These are phyloP conservation scores for Pythium brachiatum DNA, from an alignment of 352 stramenopile genomes.

Conservation along the genomic window DNA sequence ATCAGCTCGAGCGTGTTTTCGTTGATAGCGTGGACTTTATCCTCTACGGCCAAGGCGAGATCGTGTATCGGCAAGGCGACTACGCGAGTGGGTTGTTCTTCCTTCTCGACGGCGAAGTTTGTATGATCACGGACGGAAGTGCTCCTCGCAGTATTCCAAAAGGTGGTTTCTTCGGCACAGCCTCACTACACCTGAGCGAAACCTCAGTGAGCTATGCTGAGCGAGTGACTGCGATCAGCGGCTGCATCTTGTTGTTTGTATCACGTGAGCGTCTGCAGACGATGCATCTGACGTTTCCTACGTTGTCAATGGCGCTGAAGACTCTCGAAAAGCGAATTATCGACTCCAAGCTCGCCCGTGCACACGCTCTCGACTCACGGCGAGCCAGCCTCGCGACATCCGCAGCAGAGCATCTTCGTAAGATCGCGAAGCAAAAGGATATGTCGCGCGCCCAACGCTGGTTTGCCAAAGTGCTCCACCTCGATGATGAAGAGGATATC, in stretches of 20 bases:
- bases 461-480: slow-evolving; percentile 12
- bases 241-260: slow-evolving; percentile 55
- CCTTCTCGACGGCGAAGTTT: slow-evolving; percentile 49
- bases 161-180: slow-evolving; percentile 52
- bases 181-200: slow-evolving; percentile 46
- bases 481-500: slow-evolving; percentile 32
- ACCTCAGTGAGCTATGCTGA: slow-evolving; percentile 54
- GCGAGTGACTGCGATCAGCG: slow-evolving; percentile 53
- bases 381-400: slow-evolving; percentile 9
- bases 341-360: slow-evolving; percentile 41
- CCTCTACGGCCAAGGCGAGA: slow-evolving; percentile 58
- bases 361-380: slow-evolving; percentile 20
- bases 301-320: slow-evolving; percentile 60
- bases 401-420: neutral
- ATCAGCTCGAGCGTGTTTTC: slow-evolving; percentile 40
- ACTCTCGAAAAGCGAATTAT: slow-evolving; percentile 51
- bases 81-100: slow-evolving; percentile 64
- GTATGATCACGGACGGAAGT: slow-evolving; percentile 37
- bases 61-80: slow-evolving; percentile 60
- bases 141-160: slow-evolving; percentile 36
- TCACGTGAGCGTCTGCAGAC: slow-evolving; percentile 47
- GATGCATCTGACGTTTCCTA: slow-evolving; percentile 63
- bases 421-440: slow-evolving; percentile 10
- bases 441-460: neutral
- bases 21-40: slow-evolving; percentile 52